A percentile compares a stretch with the other conserved stretches of the same genome.
Evolutionary conservation across 2,329 filamentous ascomycete genomes (phyloP).

Genomic region (Phaeosphaeriaceae sp.): DNA sequence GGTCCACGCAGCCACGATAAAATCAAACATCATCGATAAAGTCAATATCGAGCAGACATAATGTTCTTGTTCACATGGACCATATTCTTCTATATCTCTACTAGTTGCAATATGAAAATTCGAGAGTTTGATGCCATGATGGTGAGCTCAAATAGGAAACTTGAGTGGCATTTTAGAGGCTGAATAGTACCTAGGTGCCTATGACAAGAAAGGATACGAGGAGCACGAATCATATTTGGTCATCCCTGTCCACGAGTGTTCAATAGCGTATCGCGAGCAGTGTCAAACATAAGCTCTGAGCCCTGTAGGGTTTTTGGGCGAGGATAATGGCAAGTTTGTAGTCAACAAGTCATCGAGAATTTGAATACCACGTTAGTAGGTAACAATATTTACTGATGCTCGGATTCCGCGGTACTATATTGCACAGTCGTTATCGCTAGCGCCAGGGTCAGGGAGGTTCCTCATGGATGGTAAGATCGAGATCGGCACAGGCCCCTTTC

Average conservation of each 20-base stretch:
- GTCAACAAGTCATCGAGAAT: too few species aligned
- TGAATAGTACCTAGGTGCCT: too few species aligned
- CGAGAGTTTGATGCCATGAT: too few species aligned
- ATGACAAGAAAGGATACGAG: neutral
- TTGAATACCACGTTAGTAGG: too few species aligned
- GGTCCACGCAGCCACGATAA: too few species aligned
- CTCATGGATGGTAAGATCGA: neutral
- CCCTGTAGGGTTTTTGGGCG: too few species aligned
- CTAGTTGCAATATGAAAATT: too few species aligned
- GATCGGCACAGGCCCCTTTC: slow-evolving; percentile 23
- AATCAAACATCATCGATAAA: neutral
- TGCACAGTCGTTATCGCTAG: slow-evolving; percentile 5
- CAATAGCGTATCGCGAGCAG: slow-evolving; percentile 5
- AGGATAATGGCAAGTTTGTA: too few species aligned
- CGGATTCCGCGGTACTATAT: neutral
- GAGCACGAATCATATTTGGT: slow-evolving; percentile 1
- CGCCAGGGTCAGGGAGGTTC: neutral
- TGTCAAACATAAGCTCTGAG: neutral
- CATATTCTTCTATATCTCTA: too few species aligned
- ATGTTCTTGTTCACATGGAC: too few species aligned
- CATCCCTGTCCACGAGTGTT: slow-evolving; percentile 3
- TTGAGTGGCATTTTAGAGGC: neutral
- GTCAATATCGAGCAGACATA: too few species aligned
- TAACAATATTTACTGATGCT: too few species aligned
- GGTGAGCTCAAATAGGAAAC: neutral